Evolutionary conservation across 2,329 filamentous ascomycete species (phyloP), one percentile per base, ranked within the genome.

Genomic region (Dendrostoma leiphaemia): DNA sequence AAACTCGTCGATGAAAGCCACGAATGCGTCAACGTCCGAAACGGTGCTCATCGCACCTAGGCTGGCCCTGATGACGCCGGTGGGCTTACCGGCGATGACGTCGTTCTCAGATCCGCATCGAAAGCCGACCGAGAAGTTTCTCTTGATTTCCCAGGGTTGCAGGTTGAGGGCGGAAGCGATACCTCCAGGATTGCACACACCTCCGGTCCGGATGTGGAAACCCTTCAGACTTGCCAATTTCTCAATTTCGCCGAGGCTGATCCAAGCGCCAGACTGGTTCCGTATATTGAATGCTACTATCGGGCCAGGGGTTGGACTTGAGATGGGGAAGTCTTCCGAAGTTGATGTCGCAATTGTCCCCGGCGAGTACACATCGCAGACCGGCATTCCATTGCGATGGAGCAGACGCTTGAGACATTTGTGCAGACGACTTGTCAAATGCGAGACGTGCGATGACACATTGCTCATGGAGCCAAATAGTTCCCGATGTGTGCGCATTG

Each of bases 121-220:
- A 65, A 91, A 85, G 0, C 94, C 94, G 2, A 87, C 83, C 0
- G 88, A 90, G 64, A 94, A 96, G 66, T 96, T 96, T 55, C 81
- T 80, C 62, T 79, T 86, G 79, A 97, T 86, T 65, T 97, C 91
- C 82, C 86, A 88, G 0, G 90, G 84, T 44, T 86, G 80, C 49
- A 97, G 77, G 2, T 77, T 75, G n/a, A 97, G 78, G 19, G 85
- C 83, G 1, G 79, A 77, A 13, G 91, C 88, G 54, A 96, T 82
- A 1, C 91, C 91, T 9, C 92, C 94, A 1, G 94, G 93, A 63
- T 96, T 97, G 71, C 94, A 99, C 1, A 97, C 77, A 0, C 91
- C 89, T 5, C 94, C 94, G 1, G 91, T 96, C 34, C 94, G 84
- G 17, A 97, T 74, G 64, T 97, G 90, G 38, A 97, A 88, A 46